phyloP scores from a whole-genome alignment of 805 yeast species.

The Myxozyma neotropica region DNA sequence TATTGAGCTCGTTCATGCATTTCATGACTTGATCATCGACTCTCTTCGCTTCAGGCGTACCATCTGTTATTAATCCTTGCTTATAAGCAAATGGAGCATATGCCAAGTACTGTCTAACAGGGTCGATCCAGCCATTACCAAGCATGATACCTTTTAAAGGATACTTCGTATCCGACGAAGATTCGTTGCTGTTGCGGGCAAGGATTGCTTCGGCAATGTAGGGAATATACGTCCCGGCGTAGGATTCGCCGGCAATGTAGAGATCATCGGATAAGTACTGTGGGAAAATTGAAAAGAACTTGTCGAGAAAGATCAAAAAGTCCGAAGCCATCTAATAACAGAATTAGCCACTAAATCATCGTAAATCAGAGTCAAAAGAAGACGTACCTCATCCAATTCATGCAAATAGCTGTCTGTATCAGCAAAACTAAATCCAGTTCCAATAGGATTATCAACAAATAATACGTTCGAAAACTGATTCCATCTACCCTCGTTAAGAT shows the following conservation, averaged over 20 bases:
- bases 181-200: slow-evolving; percentile 47
- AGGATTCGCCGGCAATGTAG: slow-evolving; percentile 89
- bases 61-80: slow-evolving; percentile 54
- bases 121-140: slow-evolving; percentile 96
- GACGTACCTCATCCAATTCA: slow-evolving; percentile 38
- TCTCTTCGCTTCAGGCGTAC: slow-evolving; percentile 36
- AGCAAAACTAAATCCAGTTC: slow-evolving; percentile 83
- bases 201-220: slow-evolving; percentile 70
- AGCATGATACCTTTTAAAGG: slow-evolving; percentile 66
- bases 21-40: slow-evolving; percentile 27
- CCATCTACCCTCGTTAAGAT: slow-evolving; percentile 78
- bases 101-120: slow-evolving; percentile 78
- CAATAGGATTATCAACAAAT: slow-evolving; percentile 92
- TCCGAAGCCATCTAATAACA: slow-evolving; percentile 57
- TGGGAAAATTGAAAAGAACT: slow-evolving; percentile 73
- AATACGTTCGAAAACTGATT: slow-evolving; percentile 73
- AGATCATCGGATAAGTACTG: slow-evolving; percentile 65
- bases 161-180: slow-evolving; percentile 19
- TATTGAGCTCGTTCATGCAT: slow-evolving; percentile 35
- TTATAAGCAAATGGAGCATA: slow-evolving; percentile 71
- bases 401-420: slow-evolving; percentile 48
- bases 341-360: background rate
- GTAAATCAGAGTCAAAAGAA: background rate
- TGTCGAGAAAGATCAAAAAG: slow-evolving; percentile 64
- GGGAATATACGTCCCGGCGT: slow-evolving; percentile 96